A percentile compares a stretch with the other conserved stretches of the same genome.
Conservation (phyloP, 495 filamentous ascomycete genomes). For the Trypethelium eluteriae region DNA sequence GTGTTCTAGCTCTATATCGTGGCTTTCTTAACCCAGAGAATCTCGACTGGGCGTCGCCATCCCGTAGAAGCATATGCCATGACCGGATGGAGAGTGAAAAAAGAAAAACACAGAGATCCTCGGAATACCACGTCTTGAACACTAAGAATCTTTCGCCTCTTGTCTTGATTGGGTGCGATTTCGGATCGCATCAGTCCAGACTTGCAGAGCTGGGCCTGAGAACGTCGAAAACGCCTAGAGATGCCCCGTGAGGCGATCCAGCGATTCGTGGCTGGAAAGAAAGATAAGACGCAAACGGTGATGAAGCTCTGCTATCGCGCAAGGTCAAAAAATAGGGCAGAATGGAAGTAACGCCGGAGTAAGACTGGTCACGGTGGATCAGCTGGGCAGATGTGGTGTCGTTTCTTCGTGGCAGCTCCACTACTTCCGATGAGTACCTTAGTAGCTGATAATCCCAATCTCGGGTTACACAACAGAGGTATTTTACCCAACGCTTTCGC, state of each 20-base stretch:
- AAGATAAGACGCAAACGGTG: neutral
- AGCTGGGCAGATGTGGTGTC: too few relatives aligned
- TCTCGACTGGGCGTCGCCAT: neutral
- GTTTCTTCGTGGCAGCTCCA: too few relatives aligned
- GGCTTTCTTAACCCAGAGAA: neutral
- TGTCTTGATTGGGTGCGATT: slow-evolving; percentile 5
- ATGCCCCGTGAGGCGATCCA: neutral
- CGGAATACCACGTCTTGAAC: neutral
- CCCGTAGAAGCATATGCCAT: neutral
- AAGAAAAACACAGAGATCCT: neutral
- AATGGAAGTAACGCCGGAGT: too few relatives aligned
- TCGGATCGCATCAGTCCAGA: neutral
- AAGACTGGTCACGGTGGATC: too few relatives aligned
- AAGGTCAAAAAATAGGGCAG: too few relatives aligned
- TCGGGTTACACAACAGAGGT: too few relatives aligned
- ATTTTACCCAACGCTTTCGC: too few relatives aligned
- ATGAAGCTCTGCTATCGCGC: too few relatives aligned
- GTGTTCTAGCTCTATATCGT: neutral
- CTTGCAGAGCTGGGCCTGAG: neutral
- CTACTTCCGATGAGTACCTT: too few relatives aligned
- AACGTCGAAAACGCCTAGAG: neutral
- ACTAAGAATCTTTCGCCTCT: neutral
- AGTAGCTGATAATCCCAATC: too few relatives aligned
- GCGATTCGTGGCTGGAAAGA: neutral
- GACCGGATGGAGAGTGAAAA: neutral